These are phyloP conservation scores for Fraxinus sp. DNA, from an alignment of 305 asterid genomes.

Conservation along the genomic window DNA sequence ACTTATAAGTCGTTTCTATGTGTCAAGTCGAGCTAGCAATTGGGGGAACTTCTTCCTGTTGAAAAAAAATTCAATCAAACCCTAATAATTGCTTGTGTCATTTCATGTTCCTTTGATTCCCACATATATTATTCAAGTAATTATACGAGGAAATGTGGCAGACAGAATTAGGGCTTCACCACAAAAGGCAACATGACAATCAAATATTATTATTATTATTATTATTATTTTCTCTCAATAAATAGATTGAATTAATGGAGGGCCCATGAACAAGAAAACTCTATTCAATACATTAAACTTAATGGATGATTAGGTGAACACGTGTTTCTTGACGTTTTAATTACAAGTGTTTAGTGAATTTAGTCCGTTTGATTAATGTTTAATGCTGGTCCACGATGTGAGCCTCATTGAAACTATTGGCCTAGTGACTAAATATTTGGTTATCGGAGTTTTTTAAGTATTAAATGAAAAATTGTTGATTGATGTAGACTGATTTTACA, in stretches of 20 bases:
- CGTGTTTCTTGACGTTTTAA: background rate
- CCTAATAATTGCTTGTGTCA: slow-evolving; percentile 34
- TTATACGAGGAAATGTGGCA: slow-evolving; percentile 34
- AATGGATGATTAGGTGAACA: background rate
- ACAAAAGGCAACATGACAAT: slow-evolving; percentile 13
- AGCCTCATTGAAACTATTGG: background rate
- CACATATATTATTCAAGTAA: slow-evolving; percentile 17
- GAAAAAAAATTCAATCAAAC: slow-evolving; percentile 24
- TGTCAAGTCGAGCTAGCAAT: background rate
- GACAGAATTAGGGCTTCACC: slow-evolving; percentile 39
- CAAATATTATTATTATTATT: background rate
- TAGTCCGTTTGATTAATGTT: background rate
- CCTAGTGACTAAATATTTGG: background rate
- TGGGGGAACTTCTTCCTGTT: background rate
- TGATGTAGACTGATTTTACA: too few species aligned
- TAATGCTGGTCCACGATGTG: background rate
- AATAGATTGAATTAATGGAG: background rate
- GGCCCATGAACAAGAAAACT: background rate
- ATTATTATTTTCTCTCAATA: background rate
- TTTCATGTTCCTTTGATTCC: slow-evolving; percentile 46
- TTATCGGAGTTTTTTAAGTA: background rate
- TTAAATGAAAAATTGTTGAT: too few species aligned
- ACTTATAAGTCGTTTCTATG: background rate
- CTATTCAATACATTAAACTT: background rate
- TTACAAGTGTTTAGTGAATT: background rate